Evolutionary conservation across 768 basidiomycete genomes (phyloP).

Genomic region (Exsudoporus frostii): DNA sequence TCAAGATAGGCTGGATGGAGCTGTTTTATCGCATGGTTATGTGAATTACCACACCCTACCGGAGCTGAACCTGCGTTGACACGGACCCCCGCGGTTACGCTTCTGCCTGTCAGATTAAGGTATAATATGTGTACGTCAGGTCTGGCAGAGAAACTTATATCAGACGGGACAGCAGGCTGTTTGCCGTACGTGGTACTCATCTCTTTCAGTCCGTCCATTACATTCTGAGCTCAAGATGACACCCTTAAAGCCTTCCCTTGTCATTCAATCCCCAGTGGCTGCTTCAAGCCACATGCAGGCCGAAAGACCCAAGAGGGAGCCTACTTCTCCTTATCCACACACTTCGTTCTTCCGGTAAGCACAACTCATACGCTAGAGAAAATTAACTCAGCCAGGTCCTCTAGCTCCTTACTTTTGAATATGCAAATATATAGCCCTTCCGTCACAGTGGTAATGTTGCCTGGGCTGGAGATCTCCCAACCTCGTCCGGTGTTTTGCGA

Average conservation of each 20-base stretch:
- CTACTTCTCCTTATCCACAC: slow-evolving; percentile 35
- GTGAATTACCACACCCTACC: not conserved
- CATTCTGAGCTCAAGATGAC: slow-evolving; percentile 16
- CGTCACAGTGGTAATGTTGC: slow-evolving; percentile 43
- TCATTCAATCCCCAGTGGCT: slow-evolving; percentile 7
- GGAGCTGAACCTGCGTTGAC: not conserved
- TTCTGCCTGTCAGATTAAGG: slow-evolving; percentile 18
- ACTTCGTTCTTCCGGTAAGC: slow-evolving; percentile 51
- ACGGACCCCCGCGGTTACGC: slow-evolving; percentile 6
- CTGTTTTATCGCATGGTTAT: slow-evolving; percentile 13
- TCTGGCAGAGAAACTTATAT: slow-evolving; percentile 18
- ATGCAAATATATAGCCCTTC: slow-evolving; percentile 61
- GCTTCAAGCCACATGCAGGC: slow-evolving; percentile 36
- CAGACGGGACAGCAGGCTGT: not conserved
- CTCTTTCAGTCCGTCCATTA: not conserved
- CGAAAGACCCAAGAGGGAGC: slow-evolving; percentile 19
- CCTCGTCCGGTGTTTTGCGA: slow-evolving; percentile 55
- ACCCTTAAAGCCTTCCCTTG: slow-evolving; percentile 17
- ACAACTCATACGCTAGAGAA: not conserved
- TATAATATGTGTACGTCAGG: slow-evolving; percentile 23
- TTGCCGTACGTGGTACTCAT: not conserved
- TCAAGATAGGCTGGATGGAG: not conserved
- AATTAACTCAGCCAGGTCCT: slow-evolving; percentile 3
- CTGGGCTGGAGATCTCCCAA: slow-evolving; percentile 23
- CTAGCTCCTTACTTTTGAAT: slow-evolving; percentile 54